Percentiles rank a stretch among this genome's conserved stretches.
These are phyloP conservation scores for Pythium vanterpoolii DNA, from an alignment of 352 stramenopile genomes.

Conservation along the genomic window DNA sequence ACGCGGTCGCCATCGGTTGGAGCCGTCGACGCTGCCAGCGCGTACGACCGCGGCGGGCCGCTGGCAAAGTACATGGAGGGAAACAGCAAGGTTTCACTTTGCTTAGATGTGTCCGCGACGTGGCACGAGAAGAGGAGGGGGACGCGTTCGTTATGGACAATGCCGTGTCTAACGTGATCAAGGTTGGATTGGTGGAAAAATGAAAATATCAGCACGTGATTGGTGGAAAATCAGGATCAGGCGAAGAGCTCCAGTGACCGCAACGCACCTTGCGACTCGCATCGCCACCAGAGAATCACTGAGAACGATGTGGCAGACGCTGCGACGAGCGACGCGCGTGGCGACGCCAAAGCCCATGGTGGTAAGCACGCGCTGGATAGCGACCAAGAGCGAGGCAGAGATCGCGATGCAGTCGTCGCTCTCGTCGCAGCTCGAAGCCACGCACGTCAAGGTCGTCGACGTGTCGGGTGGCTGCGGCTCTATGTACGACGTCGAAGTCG, in stretches of 20 bases:
- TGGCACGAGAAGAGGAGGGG: neutral
- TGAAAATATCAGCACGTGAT: neutral
- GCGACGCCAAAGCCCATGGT: neutral
- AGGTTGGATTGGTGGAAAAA: conserved; percentile 4
- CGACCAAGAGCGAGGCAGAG: conserved; percentile 46
- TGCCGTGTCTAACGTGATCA: neutral
- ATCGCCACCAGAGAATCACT: neutral
- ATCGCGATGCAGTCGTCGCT: conserved; percentile 68
- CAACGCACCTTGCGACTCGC: neutral
- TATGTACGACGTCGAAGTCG: conserved; percentile 88
- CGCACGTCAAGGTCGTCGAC: conserved; percentile 82
- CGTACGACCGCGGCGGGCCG: conserved; percentile 64
- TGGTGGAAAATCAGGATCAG: conserved; percentile 9
- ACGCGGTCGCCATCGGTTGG: conserved; percentile 14
- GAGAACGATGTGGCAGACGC: neutral
- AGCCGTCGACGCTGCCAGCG: conserved; percentile 7
- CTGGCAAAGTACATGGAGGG: conserved; percentile 66
- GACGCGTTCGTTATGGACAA: neutral
- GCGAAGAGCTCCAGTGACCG: neutral
- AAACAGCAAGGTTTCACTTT: neutral
- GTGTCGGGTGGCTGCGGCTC: conserved; percentile 87
- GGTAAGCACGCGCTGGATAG: conserved; percentile 8
- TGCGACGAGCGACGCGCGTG: neutral
- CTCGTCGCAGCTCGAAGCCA: conserved; percentile 49
- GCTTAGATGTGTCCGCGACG: neutral